phyloP scores from a whole-genome alignment of 352 stramenopile species.

The Halophytophthora polymorphica region DNA sequence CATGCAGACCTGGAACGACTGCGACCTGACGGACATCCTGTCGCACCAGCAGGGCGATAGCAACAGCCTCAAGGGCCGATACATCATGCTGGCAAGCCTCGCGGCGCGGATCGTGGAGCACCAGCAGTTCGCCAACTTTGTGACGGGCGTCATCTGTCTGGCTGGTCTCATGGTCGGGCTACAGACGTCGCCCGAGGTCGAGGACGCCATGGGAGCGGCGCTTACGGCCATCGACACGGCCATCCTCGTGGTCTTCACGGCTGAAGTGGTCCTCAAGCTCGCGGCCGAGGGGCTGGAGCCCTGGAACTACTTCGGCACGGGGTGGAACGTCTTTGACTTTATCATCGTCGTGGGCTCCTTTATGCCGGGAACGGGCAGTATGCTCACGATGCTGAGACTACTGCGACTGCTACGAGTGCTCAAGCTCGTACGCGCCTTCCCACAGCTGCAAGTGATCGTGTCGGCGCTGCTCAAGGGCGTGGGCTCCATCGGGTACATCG shows the following conservation, averaged over 20 bases:
- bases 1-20: conserved; percentile 76
- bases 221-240: conserved; percentile 53
- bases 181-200: conserved; percentile 58
- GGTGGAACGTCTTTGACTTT: conserved; percentile 85
- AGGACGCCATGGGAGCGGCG: conserved; percentile 44
- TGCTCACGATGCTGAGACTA: conserved; percentile 82
- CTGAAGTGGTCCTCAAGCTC: conserved; percentile 77
- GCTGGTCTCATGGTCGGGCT: conserved; percentile 76
- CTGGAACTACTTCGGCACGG: conserved; percentile 70
- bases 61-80: conserved; percentile 45
- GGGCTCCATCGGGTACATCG: conserved; percentile 87
- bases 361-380: conserved; percentile 55
- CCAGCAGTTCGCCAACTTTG: conserved; percentile 56
- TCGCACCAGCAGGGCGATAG: conserved; percentile 43
- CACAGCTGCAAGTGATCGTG: conserved; percentile 88
- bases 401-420: conserved; percentile 81
- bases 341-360: conserved; percentile 82
- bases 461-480: conserved; percentile 88
- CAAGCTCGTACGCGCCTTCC: conserved; percentile 86
- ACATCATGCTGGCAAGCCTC: conserved; percentile 36
- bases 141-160: conserved; percentile 75
- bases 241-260: conserved; percentile 74
- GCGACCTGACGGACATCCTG: conserved; percentile 64
- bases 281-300: conserved; percentile 71
- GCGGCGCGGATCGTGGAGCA: conserved; percentile 58